Base-by-base conservation (phyloP, 2,329 filamentous ascomycete species). In the Neoarthrinium moseri region DNA sequence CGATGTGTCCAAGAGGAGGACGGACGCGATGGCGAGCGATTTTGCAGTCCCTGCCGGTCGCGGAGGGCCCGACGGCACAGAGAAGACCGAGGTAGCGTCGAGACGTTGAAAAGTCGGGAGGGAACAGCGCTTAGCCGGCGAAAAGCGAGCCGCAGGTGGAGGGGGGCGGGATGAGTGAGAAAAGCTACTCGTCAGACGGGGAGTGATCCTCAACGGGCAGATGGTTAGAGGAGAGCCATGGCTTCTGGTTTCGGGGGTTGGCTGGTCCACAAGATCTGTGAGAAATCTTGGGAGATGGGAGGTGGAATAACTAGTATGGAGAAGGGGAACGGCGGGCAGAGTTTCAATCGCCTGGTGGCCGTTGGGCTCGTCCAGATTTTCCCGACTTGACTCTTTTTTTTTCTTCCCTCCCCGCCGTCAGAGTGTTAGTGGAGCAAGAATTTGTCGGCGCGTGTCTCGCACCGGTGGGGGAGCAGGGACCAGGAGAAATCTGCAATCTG, bases 141-240 rank as follows among this genome's bases (percentile, higher is more conserved):
- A 26, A 36, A 29, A 44, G 32, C 30, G 41, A 35, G 24, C 30
- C 22, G 29, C 24, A 18, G 26, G 22, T 12, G 38, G 21, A 41
- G 38, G 15, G 18, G 38, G 18, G 17, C 18, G 23, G 38, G 21
- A 41, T 23, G 15, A 23, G 38, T 29, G 17, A 29, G 23, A 41
- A 20, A 27, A 41, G 26, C 26, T 8, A n/a, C 26, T 29, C 26
- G 23, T 10, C 15, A n/a, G 35, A 22, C 20, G 35, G 23, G 26
- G 26, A 33, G 27, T 32, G 39, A 32, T 11, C 20, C 24, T n/a
- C 15, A 18, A 24, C 11, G n/a, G 37, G 37, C 23, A 40, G 37
- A 20, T 40, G 27, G 37, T 40, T 40, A 40, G n/a, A 40, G 37
- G 30, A n/a, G 21, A 40, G 37, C 37, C 37, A 40, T 40, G 37